These are phyloP conservation scores for Simplicillium aogashimaense DNA, from an alignment of 2,329 filamentous ascomycete genomes.

Conservation along the genomic window DNA sequence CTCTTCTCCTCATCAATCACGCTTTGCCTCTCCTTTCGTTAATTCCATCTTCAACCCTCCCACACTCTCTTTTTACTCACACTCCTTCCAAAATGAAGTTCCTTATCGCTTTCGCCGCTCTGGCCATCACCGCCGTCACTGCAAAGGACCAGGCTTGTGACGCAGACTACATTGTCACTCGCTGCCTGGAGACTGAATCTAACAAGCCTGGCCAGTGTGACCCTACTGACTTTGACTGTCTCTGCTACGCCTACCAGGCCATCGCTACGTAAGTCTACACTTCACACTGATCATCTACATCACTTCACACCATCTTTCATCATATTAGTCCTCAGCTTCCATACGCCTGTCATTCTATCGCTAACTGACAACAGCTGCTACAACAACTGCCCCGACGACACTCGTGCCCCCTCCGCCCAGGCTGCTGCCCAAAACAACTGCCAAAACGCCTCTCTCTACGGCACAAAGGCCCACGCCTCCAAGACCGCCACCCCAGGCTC, in stretches of 20 bases:
- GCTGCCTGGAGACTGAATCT: slow-evolving; percentile 30
- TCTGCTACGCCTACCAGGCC: slow-evolving; percentile 32
- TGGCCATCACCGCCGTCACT: slow-evolving; percentile 23
- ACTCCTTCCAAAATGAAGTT: slow-evolving; percentile 32
- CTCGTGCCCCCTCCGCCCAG: slow-evolving; percentile 20
- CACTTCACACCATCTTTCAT: slow-evolving; percentile 1
- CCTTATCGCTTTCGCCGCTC: slow-evolving; percentile 27
- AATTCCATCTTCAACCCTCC: slow-evolving; percentile 2
- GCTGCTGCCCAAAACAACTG: slow-evolving; percentile 33
- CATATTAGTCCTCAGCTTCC: neutral
- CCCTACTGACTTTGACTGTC: slow-evolving; percentile 33
- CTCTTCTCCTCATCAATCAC: slow-evolving; percentile 2
- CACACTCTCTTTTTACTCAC: neutral
- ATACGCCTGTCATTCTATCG: too few species aligned
- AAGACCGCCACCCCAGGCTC: slow-evolving; percentile 12
- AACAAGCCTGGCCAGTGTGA: slow-evolving; percentile 26
- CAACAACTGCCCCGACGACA: slow-evolving; percentile 46
- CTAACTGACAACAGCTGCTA: slow-evolving; percentile 30
- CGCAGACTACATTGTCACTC: slow-evolving; percentile 36
- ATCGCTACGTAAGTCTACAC: slow-evolving; percentile 32
- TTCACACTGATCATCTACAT: neutral
- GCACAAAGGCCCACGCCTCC: slow-evolving; percentile 19
- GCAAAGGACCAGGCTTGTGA: slow-evolving; percentile 27
- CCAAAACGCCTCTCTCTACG: slow-evolving; percentile 32
- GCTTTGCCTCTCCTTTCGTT: too few species aligned